Percentiles rank a stretch among this genome's conserved stretches.
These are phyloP conservation scores for Rhexocercosporidium sp. DNA, from an alignment of 2,329 filamentous ascomycete species.

Conservation along the genomic window DNA sequence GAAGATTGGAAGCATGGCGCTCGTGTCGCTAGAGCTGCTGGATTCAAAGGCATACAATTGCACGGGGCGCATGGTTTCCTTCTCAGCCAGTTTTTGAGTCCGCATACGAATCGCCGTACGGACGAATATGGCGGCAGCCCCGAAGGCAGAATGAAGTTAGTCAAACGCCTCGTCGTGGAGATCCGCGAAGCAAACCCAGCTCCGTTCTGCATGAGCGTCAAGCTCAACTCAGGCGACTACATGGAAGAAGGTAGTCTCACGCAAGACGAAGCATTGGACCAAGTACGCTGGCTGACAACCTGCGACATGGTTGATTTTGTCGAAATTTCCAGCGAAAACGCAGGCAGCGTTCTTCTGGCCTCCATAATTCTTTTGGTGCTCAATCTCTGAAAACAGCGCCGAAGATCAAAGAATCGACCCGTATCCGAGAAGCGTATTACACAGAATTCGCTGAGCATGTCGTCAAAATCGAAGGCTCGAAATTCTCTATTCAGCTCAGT, in stretches of 20 bases:
- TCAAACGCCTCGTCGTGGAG: conserved; percentile 22
- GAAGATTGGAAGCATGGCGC: conserved; percentile 21
- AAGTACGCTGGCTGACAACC: conserved; percentile 21
- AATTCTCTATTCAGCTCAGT: conserved; percentile 19
- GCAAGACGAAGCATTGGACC: conserved; percentile 23
- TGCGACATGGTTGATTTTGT: conserved; percentile 26
- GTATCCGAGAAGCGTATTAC: conserved; percentile 22
- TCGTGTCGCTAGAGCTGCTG: conserved; percentile 51
- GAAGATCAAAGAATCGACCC: conserved; percentile 20
- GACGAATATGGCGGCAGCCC: conserved; percentile 59
- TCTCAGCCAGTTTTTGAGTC: conserved; percentile 59
- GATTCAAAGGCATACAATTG: conserved; percentile 56
- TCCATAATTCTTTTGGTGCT: conserved; percentile 11
- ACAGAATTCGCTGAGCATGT: conserved; percentile 25
- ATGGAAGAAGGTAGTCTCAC: conserved; percentile 21
- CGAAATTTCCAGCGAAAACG: conserved; percentile 51
- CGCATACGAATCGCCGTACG: conserved; percentile 54
- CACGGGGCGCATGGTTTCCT: conserved; percentile 65
- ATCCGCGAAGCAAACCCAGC: conserved; percentile 17
- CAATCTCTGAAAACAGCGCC: conserved; percentile 6
- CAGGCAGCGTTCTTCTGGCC: conserved; percentile 46
- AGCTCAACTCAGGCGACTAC: conserved; percentile 27
- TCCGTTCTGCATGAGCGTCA: conserved; percentile 25
- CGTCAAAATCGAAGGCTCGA: conserved; percentile 9
- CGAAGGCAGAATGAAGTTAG: conserved; percentile 19